phyloP scores from a whole-genome alignment of 140 eudicot species.

The Ambrosia hybrid region DNA sequence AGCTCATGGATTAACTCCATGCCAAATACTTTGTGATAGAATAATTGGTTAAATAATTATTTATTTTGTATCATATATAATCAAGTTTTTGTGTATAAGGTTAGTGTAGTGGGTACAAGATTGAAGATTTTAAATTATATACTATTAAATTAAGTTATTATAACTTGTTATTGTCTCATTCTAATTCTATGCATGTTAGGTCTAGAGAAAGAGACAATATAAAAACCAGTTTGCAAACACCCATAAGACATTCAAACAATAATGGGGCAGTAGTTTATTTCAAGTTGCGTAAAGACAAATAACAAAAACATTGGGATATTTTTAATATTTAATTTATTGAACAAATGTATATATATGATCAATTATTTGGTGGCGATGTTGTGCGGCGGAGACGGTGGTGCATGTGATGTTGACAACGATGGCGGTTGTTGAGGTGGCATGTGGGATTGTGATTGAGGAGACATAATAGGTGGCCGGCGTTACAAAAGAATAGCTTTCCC shows the following conservation, averaged over 20 bases:
- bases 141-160: not conserved
- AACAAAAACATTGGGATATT: constrained; percentile 32
- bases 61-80: no score
- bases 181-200: constrained; percentile 49
- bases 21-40: not conserved
- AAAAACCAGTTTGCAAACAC: constrained; percentile 25
- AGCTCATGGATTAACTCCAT: not conserved
- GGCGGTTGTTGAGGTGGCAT: constrained; percentile 45
- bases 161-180: constrained; percentile 40
- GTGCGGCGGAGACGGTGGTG: constrained; percentile 45
- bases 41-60: no score
- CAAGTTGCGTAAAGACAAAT: constrained; percentile 32
- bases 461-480: constrained; percentile 28
- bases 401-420: constrained; percentile 38
- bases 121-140: not conserved
- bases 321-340: constrained; percentile 9
- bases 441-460: constrained; percentile 13
- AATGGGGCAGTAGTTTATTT: constrained; percentile 31
- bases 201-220: constrained; percentile 44
- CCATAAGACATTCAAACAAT: constrained; percentile 40
- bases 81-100: not conserved
- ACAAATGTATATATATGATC: constrained; percentile 3
- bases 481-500: not conserved
- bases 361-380: constrained; percentile 31
- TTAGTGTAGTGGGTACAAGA: constrained; percentile 2